Evolutionary conservation across 2,329 filamentous ascomycete species (phyloP), one percentile per base, ranked within the genome.

Genomic region (Aureobasidium melanogenum): DNA sequence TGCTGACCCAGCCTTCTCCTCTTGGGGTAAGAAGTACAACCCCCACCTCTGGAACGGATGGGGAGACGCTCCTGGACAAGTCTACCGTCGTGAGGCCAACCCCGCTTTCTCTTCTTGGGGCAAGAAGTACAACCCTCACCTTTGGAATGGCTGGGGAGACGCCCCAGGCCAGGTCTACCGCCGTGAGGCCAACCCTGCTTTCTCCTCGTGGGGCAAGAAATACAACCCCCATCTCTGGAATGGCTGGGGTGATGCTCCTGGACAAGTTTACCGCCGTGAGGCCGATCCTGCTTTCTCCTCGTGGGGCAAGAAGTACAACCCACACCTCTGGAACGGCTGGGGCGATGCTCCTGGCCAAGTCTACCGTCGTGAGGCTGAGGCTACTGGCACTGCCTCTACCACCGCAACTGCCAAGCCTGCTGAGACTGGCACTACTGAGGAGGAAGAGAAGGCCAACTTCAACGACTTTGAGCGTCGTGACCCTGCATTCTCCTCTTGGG

Each of bases 321-420:
- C 30, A 9, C 30, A 32, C 30, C 30, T 32, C 17, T 43, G 38
- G 28, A 58, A 43, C 28, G 60, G 52, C 22, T 62, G 60, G 60
- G 54, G 59, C 36, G 46, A 56, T 10, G 39, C 51, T 32, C 56
- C 61, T 8, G 61, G 64, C 48, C 51, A 62, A 47, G 64, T 63
- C 46, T 41, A 63, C 63, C 64, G 68, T 60, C 65, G 65, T 55
- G 64, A 65, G 36, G 67, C 64, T 24, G 32, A 55, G 38, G 19
- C 38, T 6, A 17, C 24, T 14, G 22, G 38, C 32, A 44, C 51
- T 5, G 38, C 51, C 36, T 51, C 51, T 55, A 12, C 26, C n/a
- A 43, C 51, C 10, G 38, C 17, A 14, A 12, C 38, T 30, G 51
- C 30, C 26, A 26, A 43, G 26, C 51, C 51, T n/a, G 51, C 36